Evolutionary conservation across 139 green algal species (phyloP), one percentile per base, ranked within the genome.

Genomic region (Micractinium sp.): DNA sequence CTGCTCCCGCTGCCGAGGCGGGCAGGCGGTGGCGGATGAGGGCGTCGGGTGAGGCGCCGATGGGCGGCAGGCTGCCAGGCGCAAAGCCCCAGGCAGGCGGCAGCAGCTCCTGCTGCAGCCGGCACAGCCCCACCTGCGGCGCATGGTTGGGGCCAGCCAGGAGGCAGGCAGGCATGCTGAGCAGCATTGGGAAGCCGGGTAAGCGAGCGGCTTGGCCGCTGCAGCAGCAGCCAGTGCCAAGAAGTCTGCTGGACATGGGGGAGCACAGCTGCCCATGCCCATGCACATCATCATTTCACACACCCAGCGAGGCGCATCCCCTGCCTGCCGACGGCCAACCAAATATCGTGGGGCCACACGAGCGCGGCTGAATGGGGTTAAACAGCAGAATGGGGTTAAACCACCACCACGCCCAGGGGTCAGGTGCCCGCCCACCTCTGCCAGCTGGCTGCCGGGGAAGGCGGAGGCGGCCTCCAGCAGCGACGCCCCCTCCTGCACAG

Each of bases 21-120:
- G 77, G 85, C 89, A 81, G 73, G 35, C 35, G 18, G 85, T 95
- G 92, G 3, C 85, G 60, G 2, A 95, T 79, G 0, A 96, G 53
- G 23, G 85, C 95, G 60, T 97, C 95, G 18, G 95, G 95, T 18
- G 91, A 95, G 16, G 95, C 92, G 0, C 94, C 95, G 63, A 97
- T 87, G 27, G 89, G 92, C 0, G 94, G 94, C 75, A 97, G 88
- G n/a, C 75, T 38, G 63, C 77, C 85, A 3, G 56, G 25, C 0
- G 0, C 53, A 86, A 93, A 92, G n/a, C 91, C 90, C 81, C 86
- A 94, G 27, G 71, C 73, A 19, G 60, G 36, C 16, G 47, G 71
- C 38, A 82, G 77, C 38, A 27, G 38, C 67, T 76, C 20, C 25
- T 73, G 83, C 60, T 93, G 86, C 79, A 94, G 56, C 56, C 83